Base-by-base conservation (phyloP, 306 rosid genomes). In the Medicago arabica region DNA sequence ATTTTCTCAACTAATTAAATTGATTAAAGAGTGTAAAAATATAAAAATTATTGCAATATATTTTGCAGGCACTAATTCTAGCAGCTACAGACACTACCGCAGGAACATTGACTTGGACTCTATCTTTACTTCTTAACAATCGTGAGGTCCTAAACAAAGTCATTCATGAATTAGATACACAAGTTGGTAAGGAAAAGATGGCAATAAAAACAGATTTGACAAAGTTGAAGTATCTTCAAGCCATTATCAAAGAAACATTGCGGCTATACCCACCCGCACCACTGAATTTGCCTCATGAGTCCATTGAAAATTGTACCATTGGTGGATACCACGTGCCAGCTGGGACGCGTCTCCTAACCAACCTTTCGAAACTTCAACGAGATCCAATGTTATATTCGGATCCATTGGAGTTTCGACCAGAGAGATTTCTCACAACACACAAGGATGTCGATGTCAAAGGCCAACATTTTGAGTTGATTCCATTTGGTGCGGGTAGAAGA, bases 241-340 rank as follows among this genome's bases (percentile, higher is more conserved):
- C 89, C 46, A 77, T 81, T 9, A 21, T 88, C 0, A 92, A 85
- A 50, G 95, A 91, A 62, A 78, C 91, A 0, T 0, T 89, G 58
- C 84, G 97, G 0, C 18, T 91, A 63, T 86, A 88, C 15, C 97
- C 92, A 9, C 50, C 86, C 0, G 89, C 38, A 18, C 91, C 88
- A 1, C 78, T 92, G 0, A 50, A 13, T 28, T 6, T 58, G 0
- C 87, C 87, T 1, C 93, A 71, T 1, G 82, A 76, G 58, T 84
- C 81, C 43, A 67, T 9, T 2, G 62, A 86, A 41, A 91, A 92
- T 1, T 88, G 92, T 41, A 75, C 13, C 2, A 60, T 87, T 1
- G 91, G 81, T 4, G 93, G 93, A 7, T 85, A 75, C 36, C 73
- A 75, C 15, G 58, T 88, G 1, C 68, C 84, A 0, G 36, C 55